Evolutionary conservation across 2,329 filamentous ascomycete species (phyloP), one percentile per base, ranked within the genome.

Genomic region (Dothistroma pini): DNA sequence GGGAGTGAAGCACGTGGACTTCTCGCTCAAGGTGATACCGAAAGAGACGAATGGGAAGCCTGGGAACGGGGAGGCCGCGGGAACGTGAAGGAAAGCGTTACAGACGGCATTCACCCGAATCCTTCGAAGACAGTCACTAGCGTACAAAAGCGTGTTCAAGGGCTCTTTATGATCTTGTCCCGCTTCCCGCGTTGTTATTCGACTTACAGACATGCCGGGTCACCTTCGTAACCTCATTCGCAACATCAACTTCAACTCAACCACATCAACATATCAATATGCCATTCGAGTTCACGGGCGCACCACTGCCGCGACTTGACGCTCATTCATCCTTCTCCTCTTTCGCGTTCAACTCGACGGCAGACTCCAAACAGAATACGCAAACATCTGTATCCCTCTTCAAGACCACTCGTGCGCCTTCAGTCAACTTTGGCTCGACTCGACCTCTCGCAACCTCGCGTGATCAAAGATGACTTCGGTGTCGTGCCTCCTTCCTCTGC

Each of bases 1-100:
- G 79, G 93, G 95, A 2, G 91, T 96, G 2, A 86, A 89, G 32
- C 92, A 97, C 74, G 87, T 99, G 51, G 95, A 99, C 76, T 97
- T 97, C 75, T 97, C 93, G 5, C 82, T 99, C 68, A 99, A 99
- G 81, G 93, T 99, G 57, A 75, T 82, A 44, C 79, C 79, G 0
- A 81, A 79, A 66, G 71, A 65, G 56, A 58, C 56, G 32, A 21
- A 64, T 57, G 66, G 64, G n/a, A 69, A 68, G 58, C 50, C 58
- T 29, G 69, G 67, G 16, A 62, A 62, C 38, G 68, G 67, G 21
- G 66, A 70, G 57, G 57, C 66, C 12, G 60, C 56, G 19, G 63
- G 62, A 35, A 67, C 60, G 53, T 69, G 61, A 67, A 55, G 22
- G 31, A 34, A 52, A 47, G 32, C n/a, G 34, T 25, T 32, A 32